These are phyloP conservation scores for Solanum chiquidenum DNA, from an alignment of 257 asterid genomes.

Conservation along the genomic window DNA sequence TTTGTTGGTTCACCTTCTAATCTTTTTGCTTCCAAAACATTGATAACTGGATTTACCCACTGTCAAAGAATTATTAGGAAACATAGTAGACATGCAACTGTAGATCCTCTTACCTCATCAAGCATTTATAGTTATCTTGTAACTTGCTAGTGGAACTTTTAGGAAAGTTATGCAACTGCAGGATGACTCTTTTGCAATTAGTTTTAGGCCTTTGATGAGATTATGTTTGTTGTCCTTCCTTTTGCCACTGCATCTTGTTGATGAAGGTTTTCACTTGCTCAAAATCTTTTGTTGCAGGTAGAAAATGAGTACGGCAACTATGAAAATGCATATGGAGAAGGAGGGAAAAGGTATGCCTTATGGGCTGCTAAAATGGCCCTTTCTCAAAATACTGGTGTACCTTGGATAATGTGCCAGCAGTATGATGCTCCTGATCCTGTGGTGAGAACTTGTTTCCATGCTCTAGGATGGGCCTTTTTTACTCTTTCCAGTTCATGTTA, in stretches of 20 bases:
- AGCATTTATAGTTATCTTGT: not conserved
- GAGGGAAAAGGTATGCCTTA: constrained; percentile 66
- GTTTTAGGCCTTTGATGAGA: not conserved
- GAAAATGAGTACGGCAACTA: constrained; percentile 90
- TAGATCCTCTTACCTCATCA: not conserved
- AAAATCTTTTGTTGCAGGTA: constrained; percentile 38
- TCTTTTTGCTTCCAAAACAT: not conserved
- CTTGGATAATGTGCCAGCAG: constrained; percentile 97
- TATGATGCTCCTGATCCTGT: constrained; percentile 72
- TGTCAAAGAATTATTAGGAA: not conserved
- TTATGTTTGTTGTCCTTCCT: not conserved
- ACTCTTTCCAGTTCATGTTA: not conserved
- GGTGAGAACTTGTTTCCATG: constrained; percentile 29
- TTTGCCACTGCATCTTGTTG: not conserved
- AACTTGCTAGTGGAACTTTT: not conserved
- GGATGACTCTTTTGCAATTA: not conserved
- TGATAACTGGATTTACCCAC: not conserved
- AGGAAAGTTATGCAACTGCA: not conserved
- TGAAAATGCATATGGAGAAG: constrained; percentile 77
- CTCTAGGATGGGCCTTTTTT: not conserved
- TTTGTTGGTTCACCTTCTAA: not conserved
- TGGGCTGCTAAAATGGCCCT: constrained; percentile 93
- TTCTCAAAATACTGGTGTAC: constrained; percentile 78
- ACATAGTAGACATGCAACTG: not conserved
- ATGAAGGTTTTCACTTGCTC: not conserved